phyloP scores from a whole-genome alignment of 495 filamentous ascomycete species.

The Neurospora sp. region DNA sequence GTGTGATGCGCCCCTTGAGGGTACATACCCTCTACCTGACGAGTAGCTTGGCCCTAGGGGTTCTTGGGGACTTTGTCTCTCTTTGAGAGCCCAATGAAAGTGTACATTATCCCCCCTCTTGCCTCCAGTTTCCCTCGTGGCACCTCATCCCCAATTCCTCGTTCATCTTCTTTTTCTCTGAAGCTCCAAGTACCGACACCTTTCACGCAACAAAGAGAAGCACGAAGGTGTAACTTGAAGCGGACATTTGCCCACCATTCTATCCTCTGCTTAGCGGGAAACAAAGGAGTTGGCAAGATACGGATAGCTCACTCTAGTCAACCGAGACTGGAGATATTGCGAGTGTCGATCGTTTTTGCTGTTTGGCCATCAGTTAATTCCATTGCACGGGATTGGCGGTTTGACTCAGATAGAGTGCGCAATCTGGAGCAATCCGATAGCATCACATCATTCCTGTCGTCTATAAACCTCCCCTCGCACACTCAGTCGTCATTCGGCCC shows the following conservation, averaged over 20 bases:
- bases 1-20: background rate
- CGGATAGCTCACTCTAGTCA: background rate
- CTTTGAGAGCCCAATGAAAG: too few species aligned
- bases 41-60: too few species aligned
- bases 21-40: background rate
- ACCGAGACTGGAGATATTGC: background rate
- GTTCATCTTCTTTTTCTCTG: background rate
- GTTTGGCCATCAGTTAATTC: background rate
- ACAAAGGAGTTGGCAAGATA: background rate
- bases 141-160: background rate
- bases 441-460: background rate
- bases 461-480: slow-evolving; percentile 1
- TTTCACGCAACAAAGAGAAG: background rate
- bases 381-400: background rate
- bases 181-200: background rate
- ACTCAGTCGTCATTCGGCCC: slow-evolving; percentile 18
- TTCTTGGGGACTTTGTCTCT: too few species aligned
- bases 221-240: background rate
- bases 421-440: background rate
- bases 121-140: background rate
- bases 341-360: background rate
- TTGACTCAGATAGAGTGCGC: background rate
- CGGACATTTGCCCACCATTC: background rate
- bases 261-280: background rate
- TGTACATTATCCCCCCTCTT: background rate